Conservation (phyloP, 192 early-diverging fungal genomes). For the Thoreauomyces humboldtii region DNA sequence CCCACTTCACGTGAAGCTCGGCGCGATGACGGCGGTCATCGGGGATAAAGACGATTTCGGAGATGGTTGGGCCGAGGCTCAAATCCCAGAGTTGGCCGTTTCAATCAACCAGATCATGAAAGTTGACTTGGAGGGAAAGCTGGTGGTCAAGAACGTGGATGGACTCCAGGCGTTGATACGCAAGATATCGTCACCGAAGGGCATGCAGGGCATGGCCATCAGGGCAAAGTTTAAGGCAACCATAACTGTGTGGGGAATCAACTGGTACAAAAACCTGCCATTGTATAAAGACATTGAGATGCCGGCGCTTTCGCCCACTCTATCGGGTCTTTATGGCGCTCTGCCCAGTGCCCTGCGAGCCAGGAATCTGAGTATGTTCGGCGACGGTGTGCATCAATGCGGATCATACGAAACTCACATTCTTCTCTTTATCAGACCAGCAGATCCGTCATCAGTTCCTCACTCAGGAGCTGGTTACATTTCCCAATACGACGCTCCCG, state of each 20-base stretch:
- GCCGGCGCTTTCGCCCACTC: background rate
- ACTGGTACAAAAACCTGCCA: background rate
- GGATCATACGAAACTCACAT: background rate
- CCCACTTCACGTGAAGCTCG: slow-evolving; percentile 11
- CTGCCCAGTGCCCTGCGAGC: background rate
- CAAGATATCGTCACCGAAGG: background rate
- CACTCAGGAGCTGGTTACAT: background rate
- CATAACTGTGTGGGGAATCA: slow-evolving; percentile 1
- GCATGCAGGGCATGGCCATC: background rate
- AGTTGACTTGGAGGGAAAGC: slow-evolving; percentile 1
- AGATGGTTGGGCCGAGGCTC: slow-evolving; percentile 5
- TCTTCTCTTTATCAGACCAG: background rate
- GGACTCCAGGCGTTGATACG: background rate
- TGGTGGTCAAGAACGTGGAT: background rate
- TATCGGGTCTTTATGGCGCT: slow-evolving; percentile 1
- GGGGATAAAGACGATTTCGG: slow-evolving; percentile 13
- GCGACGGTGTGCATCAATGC: background rate
- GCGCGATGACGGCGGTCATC: background rate
- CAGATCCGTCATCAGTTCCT: slow-evolving; percentile 1
- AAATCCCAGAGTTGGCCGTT: background rate
- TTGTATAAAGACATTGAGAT: background rate
- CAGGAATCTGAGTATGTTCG: background rate
- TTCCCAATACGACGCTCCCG: slow-evolving; percentile 1
- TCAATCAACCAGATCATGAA: slow-evolving; percentile 6
- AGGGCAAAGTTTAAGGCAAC: slow-evolving; percentile 5